Conservation (phyloP, 108 stramenopile genomes). For the Asterionellopsis glacialis region DNA sequence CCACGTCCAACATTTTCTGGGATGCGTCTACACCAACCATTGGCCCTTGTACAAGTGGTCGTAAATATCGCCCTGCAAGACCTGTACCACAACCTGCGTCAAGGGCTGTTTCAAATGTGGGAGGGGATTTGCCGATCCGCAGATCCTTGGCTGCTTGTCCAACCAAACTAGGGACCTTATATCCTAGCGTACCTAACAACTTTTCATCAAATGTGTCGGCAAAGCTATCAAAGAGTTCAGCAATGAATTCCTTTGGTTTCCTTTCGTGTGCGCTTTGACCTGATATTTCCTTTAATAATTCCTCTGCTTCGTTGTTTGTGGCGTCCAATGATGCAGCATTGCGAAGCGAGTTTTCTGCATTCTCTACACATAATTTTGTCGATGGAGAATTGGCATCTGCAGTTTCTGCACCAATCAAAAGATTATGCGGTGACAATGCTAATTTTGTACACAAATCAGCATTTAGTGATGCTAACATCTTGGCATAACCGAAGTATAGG, state of each 20-base stretch:
- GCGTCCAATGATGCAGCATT: constrained; percentile 56
- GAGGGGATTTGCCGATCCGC: background rate
- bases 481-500: constrained; percentile 55
- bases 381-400: constrained; percentile 19
- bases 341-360: constrained; percentile 60
- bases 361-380: constrained; percentile 36
- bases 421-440: constrained; percentile 42
- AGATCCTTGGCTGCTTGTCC: constrained; percentile 35
- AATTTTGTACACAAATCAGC: constrained; percentile 33
- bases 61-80: constrained; percentile 57
- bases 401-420: constrained; percentile 48
- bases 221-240: constrained; percentile 75
- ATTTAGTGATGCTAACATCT: constrained; percentile 27
- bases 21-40: constrained; percentile 71
- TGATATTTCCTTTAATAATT: constrained; percentile 38
- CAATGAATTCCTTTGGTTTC: constrained; percentile 68
- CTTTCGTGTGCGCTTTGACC: constrained; percentile 31
- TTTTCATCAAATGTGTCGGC: constrained; percentile 75
- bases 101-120: constrained; percentile 31
- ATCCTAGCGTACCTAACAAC: constrained; percentile 37
- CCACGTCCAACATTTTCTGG: constrained; percentile 62
- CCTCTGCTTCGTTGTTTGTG: constrained; percentile 37
- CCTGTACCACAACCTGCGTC: constrained; percentile 83
- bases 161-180: constrained; percentile 54
- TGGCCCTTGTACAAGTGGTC: constrained; percentile 33